A percentile compares a stretch with the other conserved stretches of the same genome.
Evolutionary conservation across 2,329 filamentous ascomycete species (phyloP).

Genomic region (Onygenales sp.): DNA sequence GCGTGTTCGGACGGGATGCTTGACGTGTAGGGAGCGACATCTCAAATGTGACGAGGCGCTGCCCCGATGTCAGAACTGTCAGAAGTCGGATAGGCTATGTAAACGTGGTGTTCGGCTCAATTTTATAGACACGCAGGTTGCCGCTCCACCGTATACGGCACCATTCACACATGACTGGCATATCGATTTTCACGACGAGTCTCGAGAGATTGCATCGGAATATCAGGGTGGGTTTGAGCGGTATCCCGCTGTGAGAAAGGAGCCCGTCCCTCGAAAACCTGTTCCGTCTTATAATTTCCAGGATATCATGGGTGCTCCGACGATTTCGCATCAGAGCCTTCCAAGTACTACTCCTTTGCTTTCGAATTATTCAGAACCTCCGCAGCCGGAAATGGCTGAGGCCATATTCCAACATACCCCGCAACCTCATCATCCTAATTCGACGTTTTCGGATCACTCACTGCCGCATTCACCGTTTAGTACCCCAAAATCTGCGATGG

Average conservation of each 20-base stretch:
- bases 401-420: slow-evolving; percentile 19
- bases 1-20: slow-evolving; percentile 77
- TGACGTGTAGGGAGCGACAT: slow-evolving; percentile 83
- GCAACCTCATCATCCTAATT: slow-evolving; percentile 16
- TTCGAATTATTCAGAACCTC: slow-evolving; percentile 36
- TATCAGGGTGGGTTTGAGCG: slow-evolving; percentile 69
- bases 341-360: slow-evolving; percentile 43
- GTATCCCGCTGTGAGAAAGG: slow-evolving; percentile 53
- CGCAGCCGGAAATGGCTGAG: slow-evolving; percentile 25
- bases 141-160: slow-evolving; percentile 53
- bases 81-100: slow-evolving; percentile 76
- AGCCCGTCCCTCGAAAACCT: slow-evolving; percentile 7
- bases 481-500: slow-evolving; percentile 29
- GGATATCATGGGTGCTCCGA: slow-evolving; percentile 21
- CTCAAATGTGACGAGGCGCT: slow-evolving; percentile 78
- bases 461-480: slow-evolving; percentile 26
- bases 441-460: slow-evolving; percentile 20
- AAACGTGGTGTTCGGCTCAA: slow-evolving; percentile 80
- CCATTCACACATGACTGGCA: slow-evolving; percentile 55
- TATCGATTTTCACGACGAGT: slow-evolving; percentile 82
- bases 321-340: slow-evolving; percentile 39
- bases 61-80: slow-evolving; percentile 65
- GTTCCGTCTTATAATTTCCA: slow-evolving; percentile 20
- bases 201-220: slow-evolving; percentile 78
- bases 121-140: slow-evolving; percentile 76